Evolutionary conservation across 2,329 filamentous ascomycete genomes (phyloP).

Genomic region (Aspergillus latus): DNA sequence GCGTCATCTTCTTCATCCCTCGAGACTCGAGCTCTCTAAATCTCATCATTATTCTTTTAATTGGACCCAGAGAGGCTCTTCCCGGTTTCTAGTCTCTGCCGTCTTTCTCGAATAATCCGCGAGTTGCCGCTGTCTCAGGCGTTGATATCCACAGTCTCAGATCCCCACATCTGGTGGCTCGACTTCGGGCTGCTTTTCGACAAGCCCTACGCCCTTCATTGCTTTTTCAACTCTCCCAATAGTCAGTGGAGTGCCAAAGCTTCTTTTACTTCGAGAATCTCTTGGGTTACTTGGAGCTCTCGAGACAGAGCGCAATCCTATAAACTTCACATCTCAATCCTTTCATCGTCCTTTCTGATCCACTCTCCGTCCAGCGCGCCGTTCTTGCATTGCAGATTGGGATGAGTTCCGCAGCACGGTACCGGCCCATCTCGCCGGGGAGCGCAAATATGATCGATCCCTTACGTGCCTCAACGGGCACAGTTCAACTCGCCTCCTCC

Average conservation of each 20-base stretch:
- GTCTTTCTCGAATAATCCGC: not conserved
- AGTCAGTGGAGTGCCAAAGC: not conserved
- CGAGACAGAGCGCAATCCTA: not conserved
- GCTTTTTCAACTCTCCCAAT: constrained; percentile 9
- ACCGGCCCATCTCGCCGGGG: constrained; percentile 38
- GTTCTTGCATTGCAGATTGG: constrained; percentile 11
- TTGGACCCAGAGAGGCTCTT: constrained; percentile 1
- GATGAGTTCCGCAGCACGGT: constrained; percentile 33
- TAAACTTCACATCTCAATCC: not conserved
- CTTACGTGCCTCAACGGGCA: constrained; percentile 44
- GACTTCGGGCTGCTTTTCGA: not conserved
- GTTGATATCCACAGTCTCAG: constrained; percentile 1
- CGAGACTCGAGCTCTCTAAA: not conserved
- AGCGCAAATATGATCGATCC: constrained; percentile 37
- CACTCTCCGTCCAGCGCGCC: not conserved
- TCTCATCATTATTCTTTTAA: not conserved
- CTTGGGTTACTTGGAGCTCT: not conserved
- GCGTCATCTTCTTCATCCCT: constrained; percentile 5
- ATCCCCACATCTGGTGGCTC: constrained; percentile 9
- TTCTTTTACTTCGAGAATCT: not conserved
- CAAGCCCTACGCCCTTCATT: constrained; percentile 6
- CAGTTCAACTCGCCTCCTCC: constrained; percentile 35
- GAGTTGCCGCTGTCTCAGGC: constrained; percentile 1
- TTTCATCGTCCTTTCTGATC: not conserved
- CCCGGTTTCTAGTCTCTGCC: not conserved